Base-by-base conservation (phyloP, 108 stramenopile genomes). In the Cyclotella baltica region DNA sequence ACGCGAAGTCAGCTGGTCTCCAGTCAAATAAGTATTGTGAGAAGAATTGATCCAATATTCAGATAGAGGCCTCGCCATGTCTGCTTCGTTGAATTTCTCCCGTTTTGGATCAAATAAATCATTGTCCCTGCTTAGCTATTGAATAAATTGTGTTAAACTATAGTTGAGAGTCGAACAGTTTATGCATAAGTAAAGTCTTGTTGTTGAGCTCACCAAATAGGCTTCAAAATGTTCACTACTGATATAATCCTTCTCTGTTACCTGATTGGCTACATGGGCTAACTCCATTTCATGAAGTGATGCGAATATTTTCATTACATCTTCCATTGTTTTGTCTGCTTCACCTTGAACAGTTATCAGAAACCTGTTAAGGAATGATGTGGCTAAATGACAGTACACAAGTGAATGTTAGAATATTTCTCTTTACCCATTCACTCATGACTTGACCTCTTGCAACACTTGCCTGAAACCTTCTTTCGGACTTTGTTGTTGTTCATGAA, bases 11-110 rank as follows among this genome's bases (percentile, higher is more conserved):
- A 98, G 78, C 77, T 99, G 99, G 85, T 99, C 96, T 15, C 98
- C 98, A 28, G 91, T 86, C 23, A 98, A 80, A 73, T 99, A 99
- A 0, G 98, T 97, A 71, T 99, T 99, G 91, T 99, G 99, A 29
- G 84, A 84, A 9, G 95, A 93, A 43, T 97, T 94, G 70, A 98
- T 94, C 88, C 88, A 98, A 83, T 98, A 99, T 56, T 95, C 75
- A 23, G 92, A 89, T 31, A 99, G 76, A 0, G 98, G 96, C 29
- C 77, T 73, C 28, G 73, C 78, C 93, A 92, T 96, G 76, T 51
- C 36, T 23, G 56, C 69, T 66, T 62, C 67, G 38, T 77, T 48
- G 27, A 76, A 72, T 48, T 56, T 65, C 78, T 91, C 89, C 38
- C 77, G 38, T 15, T 40, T 48, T 15, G 94, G 94, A 67, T 95